Conservation (phyloP, 2,329 filamentous ascomycete species). For the Geoglossum cookeanum region DNA sequence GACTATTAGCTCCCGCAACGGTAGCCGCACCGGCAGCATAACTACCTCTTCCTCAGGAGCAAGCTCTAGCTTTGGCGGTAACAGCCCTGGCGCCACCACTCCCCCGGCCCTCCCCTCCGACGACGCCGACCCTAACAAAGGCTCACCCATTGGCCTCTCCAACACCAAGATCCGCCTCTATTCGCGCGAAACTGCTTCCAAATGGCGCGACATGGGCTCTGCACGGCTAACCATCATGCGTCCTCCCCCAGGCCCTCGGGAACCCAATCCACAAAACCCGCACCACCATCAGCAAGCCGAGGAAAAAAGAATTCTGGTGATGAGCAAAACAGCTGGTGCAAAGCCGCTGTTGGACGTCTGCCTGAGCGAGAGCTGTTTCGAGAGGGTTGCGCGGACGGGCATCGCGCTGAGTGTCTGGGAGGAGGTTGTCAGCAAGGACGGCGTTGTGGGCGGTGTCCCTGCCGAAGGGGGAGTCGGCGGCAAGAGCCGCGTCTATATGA, state of each 20-base stretch:
- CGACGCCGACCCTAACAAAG: conserved; percentile 27
- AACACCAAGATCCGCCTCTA: conserved; percentile 81
- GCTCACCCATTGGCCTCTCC: conserved; percentile 43
- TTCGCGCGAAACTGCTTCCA: conserved; percentile 51
- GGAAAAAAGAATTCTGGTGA: conserved; percentile 73
- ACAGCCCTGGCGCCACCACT: conserved; percentile 18
- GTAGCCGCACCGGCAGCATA: conserved; percentile 35
- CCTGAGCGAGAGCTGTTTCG: conserved; percentile 67
- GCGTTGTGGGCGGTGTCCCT: conserved; percentile 41
- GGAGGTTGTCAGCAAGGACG: conserved; percentile 23
- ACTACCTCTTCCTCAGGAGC: conserved; percentile 35
- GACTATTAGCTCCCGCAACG: conserved; percentile 41
- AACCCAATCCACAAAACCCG: not conserved
- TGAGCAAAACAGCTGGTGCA: conserved; percentile 46
- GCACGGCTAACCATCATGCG: conserved; percentile 67
- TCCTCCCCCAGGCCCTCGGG: conserved; percentile 28
- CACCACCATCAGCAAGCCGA: conserved; percentile 17
- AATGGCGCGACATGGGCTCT: conserved; percentile 84
- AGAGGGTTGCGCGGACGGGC: conserved; percentile 62
- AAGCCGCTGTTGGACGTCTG: conserved; percentile 63
- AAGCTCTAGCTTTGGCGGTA: conserved; percentile 13
- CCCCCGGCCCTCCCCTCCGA: conserved; percentile 23
- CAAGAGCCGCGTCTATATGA: conserved; percentile 42
- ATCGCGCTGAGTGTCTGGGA: conserved; percentile 84
- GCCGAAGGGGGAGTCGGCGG: conserved; percentile 39